phyloP scores from a whole-genome alignment of 1,139 yeast genomes.

The Kurtzmaniella quercitrusa region DNA sequence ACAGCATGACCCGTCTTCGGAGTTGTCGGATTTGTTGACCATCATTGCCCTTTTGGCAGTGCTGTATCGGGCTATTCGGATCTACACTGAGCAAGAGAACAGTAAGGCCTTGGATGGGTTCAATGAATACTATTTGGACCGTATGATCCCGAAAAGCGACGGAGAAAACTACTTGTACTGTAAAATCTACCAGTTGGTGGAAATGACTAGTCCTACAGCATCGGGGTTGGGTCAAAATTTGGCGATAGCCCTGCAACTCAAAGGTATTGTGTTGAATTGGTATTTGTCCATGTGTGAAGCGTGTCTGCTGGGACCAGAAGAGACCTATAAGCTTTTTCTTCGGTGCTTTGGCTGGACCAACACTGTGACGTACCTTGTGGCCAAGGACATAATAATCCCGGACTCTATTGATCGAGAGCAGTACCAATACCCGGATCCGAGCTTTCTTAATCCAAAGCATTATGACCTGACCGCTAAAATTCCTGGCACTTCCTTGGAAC shows the following conservation, averaged over 20 bases:
- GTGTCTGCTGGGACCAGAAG: not conserved
- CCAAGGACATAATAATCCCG: not conserved
- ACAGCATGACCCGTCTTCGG: not conserved
- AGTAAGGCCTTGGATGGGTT: not conserved
- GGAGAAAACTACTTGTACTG: slow-evolving; percentile 1
- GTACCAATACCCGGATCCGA: not conserved
- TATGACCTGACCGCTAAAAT: not conserved
- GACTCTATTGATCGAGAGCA: not conserved
- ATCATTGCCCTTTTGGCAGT: not conserved
- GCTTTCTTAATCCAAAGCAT: not conserved
- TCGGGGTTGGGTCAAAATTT: not conserved
- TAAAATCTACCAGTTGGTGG: slow-evolving; percentile 1
- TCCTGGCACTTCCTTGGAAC: not conserved
- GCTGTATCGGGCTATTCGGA: not conserved
- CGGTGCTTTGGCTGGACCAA: slow-evolving; percentile 4
- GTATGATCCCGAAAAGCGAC: not conserved
- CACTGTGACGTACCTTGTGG: not conserved
- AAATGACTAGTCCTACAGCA: not conserved
- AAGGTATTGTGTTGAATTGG: slow-evolving; percentile 1
- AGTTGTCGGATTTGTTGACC: not conserved
- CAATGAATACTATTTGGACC: not conserved
- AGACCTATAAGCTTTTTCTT: not conserved
- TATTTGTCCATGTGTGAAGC: not conserved
- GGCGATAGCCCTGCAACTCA: not conserved
- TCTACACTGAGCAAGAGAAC: not conserved